Conservation (phyloP, 1,284 basidiomycete genomes). For the Athelia sp. region DNA sequence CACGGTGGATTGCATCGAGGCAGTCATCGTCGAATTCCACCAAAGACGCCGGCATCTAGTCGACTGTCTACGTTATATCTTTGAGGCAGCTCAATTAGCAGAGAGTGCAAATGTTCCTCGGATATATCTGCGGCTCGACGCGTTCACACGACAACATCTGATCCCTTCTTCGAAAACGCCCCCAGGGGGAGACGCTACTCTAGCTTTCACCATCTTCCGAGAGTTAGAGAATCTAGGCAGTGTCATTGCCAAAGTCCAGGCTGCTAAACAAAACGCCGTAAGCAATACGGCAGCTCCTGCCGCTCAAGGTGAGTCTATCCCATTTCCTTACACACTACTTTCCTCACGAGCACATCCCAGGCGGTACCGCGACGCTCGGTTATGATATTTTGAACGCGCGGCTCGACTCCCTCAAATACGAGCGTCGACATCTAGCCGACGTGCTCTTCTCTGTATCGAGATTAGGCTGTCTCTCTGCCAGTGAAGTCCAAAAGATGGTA, state of each 20-base stretch:
- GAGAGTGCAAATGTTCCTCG: conserved; percentile 33
- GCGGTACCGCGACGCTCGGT: conserved; percentile 44
- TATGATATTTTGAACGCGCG: conserved; percentile 61
- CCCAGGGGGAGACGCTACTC: conserved; percentile 29
- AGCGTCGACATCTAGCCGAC: conserved; percentile 60
- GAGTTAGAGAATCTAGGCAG: conserved; percentile 57
- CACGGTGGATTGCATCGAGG: conserved; percentile 53
- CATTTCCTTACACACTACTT: neutral
- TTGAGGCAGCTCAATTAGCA: conserved; percentile 38
- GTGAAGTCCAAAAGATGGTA: conserved; percentile 55
- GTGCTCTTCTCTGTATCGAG: conserved; percentile 60
- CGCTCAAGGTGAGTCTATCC: conserved; percentile 39
- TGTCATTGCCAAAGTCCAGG: conserved; percentile 47
- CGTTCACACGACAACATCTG: conserved; percentile 51
- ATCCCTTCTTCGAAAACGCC: conserved; percentile 27
- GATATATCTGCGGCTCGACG: conserved; percentile 43
- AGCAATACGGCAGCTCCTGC: conserved; percentile 54
- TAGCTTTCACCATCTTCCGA: conserved; percentile 55
- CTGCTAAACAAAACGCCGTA: conserved; percentile 54
- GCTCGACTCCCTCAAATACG: conserved; percentile 67
- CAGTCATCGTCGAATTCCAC: conserved; percentile 63
- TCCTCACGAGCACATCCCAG: conserved; percentile 21
- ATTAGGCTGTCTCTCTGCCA: conserved; percentile 53
- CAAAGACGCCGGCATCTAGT: conserved; percentile 60
- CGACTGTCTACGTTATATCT: conserved; percentile 54